phyloP scores from a whole-genome alignment of 441 rosid species.

The Erodium chrysanthum region DNA sequence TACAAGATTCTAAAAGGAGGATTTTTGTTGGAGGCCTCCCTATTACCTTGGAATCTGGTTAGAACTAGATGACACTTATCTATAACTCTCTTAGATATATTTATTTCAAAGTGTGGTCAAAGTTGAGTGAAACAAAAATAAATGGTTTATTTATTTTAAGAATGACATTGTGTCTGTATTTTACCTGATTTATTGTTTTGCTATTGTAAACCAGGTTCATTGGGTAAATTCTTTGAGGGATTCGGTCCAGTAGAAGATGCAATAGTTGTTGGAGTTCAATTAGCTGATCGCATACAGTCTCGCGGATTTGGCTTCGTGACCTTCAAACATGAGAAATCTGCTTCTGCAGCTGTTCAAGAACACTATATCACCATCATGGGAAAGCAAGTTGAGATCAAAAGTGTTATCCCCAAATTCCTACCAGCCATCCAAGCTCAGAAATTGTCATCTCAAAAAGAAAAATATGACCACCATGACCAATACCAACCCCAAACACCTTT shows the following conservation, averaged over 20 bases:
- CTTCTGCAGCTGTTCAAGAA: conserved; percentile 41
- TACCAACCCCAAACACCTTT: background rate
- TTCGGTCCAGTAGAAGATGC: conserved; percentile 54
- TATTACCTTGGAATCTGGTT: conserved; percentile 44
- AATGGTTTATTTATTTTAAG: background rate
- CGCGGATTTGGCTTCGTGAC: conserved; percentile 58
- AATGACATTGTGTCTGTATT: background rate
- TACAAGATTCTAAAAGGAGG: conserved; percentile 25
- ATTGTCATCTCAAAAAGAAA: conserved; percentile 17
- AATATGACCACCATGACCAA: conserved; percentile 12
- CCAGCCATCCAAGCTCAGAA: conserved; percentile 22
- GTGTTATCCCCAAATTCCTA: conserved; percentile 29
- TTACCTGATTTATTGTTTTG: conserved; percentile 4
- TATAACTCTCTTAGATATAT: conserved; percentile 6
- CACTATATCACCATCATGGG: conserved; percentile 37
- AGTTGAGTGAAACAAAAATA: conserved; percentile 1
- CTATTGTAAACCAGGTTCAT: conserved; percentile 32
- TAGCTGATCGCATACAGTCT: conserved; percentile 28
- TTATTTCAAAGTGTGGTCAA: background rate
- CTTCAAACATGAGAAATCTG: conserved; percentile 43
- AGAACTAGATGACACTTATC: conserved; percentile 13
- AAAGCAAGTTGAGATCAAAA: conserved; percentile 51
- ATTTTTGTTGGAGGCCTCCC: conserved; percentile 57
- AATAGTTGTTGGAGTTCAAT: conserved; percentile 24
- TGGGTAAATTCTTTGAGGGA: conserved; percentile 28